Percentiles rank a stretch among this genome's conserved stretches.
These are phyloP conservation scores for Pestalotiopsis sp. DNA, from an alignment of 2,329 filamentous ascomycete species.

Conservation along the genomic window DNA sequence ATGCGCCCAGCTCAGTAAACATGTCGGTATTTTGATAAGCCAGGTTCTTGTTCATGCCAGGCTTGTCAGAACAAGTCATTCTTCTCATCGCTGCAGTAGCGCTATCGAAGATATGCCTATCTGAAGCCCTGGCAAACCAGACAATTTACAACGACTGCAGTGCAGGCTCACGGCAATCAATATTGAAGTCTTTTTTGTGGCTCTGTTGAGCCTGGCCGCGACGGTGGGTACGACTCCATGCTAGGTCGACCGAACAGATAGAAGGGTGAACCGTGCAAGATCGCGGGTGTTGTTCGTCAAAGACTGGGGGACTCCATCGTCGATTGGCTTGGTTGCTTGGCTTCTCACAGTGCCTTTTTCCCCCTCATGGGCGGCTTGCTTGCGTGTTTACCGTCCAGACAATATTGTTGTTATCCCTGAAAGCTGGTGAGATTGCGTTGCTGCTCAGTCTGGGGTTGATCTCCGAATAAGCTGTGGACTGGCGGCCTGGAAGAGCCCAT, in stretches of 20 bases:
- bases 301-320: neutral
- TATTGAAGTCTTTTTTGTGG: neutral
- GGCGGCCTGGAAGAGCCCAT: neutral
- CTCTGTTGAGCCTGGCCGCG: neutral
- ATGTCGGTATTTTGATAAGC: neutral
- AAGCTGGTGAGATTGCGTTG: neutral
- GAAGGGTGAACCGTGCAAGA: neutral
- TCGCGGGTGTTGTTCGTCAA: neutral
- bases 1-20: neutral
- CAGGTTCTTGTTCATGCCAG: neutral
- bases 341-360: neutral
- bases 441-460: slow-evolving; percentile 3
- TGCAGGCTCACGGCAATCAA: neutral
- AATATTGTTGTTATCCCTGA: neutral
- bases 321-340: neutral
- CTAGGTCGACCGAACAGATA: neutral
- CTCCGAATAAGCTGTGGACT: slow-evolving; percentile 8
- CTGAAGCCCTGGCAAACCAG: neutral
- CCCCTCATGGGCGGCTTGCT: neutral
- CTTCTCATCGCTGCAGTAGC: too few relatives aligned
- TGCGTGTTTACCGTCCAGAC: neutral
- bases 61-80: too few relatives aligned
- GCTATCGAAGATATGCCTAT: neutral
- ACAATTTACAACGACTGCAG: neutral
- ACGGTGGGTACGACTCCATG: neutral